Percentiles rank a stretch among this genome's conserved stretches.
phyloP scores from a whole-genome alignment of 2,329 filamentous ascomycete species.

The Cercospora sp. region DNA sequence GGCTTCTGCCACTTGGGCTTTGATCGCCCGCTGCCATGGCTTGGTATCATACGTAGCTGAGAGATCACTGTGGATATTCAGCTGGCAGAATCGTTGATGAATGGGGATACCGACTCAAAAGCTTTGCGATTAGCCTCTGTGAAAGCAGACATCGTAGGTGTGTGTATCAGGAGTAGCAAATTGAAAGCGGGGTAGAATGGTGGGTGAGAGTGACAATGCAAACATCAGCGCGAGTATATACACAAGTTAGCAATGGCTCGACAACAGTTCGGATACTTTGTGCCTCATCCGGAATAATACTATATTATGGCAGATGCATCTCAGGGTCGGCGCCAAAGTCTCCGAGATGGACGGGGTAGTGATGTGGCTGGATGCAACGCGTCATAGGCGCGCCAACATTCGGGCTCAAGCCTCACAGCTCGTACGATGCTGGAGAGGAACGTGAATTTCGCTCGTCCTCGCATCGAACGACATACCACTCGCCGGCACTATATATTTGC shows the following conservation, averaged over 20 bases:
- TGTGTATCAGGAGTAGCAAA: background rate
- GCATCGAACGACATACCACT: background rate
- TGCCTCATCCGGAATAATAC: background rate
- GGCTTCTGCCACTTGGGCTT: conserved; percentile 33
- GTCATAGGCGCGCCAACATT: conserved; percentile 1
- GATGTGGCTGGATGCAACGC: background rate
- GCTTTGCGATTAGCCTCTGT: conserved; percentile 39
- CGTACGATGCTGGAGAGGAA: background rate
- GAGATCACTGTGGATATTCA: conserved; percentile 30
- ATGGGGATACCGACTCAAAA: conserved; percentile 32
- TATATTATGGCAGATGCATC: background rate
- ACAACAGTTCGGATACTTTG: background rate
- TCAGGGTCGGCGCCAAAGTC: background rate
- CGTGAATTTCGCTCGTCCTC: background rate
- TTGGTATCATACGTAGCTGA: conserved; percentile 37
- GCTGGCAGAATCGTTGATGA: background rate
- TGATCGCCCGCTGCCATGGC: conserved; percentile 37
- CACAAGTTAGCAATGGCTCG: background rate
- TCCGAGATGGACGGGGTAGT: background rate
- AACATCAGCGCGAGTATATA: background rate
- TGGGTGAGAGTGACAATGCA: background rate
- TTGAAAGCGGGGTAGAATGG: background rate
- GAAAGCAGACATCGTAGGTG: conserved; percentile 34
- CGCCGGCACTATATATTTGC: background rate
- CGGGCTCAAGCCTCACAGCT: background rate